phyloP scores from a whole-genome alignment of 139 green algal genomes.

The Chlorella sorokiniana region DNA sequence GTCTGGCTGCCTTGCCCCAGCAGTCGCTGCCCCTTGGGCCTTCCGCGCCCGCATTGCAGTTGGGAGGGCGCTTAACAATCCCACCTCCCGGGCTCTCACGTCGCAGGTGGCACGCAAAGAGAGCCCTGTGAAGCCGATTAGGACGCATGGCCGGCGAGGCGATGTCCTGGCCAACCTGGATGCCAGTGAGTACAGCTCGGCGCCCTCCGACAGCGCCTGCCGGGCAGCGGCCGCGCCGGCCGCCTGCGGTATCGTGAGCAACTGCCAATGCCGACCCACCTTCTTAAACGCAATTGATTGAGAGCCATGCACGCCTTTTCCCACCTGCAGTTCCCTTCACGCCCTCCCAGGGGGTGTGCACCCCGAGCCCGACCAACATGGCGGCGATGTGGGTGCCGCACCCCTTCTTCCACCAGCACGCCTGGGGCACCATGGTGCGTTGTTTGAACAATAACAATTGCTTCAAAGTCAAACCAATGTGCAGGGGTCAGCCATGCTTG shows the following conservation, averaged over 20 bases:
- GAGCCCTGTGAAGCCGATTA: conserved; percentile 13
- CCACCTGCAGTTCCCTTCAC: conserved; percentile 54
- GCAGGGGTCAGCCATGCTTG: not conserved
- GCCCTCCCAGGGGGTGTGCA: conserved; percentile 54
- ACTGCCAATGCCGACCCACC: not conserved
- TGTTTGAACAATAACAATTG: not conserved
- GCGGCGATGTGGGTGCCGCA: conserved; percentile 35
- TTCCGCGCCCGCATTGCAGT: not conserved
- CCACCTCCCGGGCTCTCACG: not conserved
- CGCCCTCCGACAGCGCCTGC: not conserved
- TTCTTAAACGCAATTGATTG: not conserved
- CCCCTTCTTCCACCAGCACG: conserved; percentile 15
- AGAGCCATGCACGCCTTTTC: no score
- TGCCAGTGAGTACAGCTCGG: conserved; percentile 20
- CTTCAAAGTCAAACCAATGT: not conserved
- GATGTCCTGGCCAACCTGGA: conserved; percentile 20
- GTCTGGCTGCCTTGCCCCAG: not conserved
- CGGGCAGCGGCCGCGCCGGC: not conserved
- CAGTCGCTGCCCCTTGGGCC: not conserved
- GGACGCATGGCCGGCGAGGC: not conserved
- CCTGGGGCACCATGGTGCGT: conserved; percentile 19
- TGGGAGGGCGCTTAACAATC: not conserved
- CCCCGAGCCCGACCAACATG: conserved; percentile 55
- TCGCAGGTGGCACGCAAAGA: conserved; percentile 4
- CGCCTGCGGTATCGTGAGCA: not conserved